Evolutionary conservation across 169 alveolate species (phyloP), one percentile per base, ranked within the genome.

Genomic region (Plasmodium berghei): DNA sequence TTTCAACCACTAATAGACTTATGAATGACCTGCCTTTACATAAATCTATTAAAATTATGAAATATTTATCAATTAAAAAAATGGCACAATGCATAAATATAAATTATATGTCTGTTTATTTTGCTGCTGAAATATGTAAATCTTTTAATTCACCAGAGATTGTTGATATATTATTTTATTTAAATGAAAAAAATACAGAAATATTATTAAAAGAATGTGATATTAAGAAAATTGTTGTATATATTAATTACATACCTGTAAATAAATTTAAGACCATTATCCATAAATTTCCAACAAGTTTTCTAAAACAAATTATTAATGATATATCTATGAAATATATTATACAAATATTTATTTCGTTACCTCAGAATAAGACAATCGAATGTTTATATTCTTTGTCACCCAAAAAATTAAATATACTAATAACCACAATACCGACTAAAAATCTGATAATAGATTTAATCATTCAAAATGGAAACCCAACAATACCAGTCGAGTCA

Each of bases 301-400:
- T 83, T 62, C 28, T 83, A 18, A 40, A 24, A 69, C 48, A 83
- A 83, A 83, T 83, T 70, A 62, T 83, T 14, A 83, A 83, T 83
- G 90, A 83, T 16, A 83, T 83, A 83, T 83, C 90, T 45, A 26
- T 69, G 22, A 83, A 83, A 56, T 48, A 34, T 26, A 42, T 83
- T 9, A 46, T 56, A 16, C 69, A 69, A 61, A 18, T 83, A 45
- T 83, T 83, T 59, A 59, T 83, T 6, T 48, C 67, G 9, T 24
- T 62, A 6, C 56, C 75, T 5, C 48, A 83, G 63, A 72, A 83
- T 18, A 83, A 83, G 42, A 62, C 49, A 14, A 16, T 56, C n/a
- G 61, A 71, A 20, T 67, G 90, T 14, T 45, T 83, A 20, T 20
- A 26, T 42, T 26, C 48, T 46, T 24, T 83, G 49, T 9, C 73